Evolutionary conservation across 202 grass and related monocot species (phyloP).

Genomic region (Digitaria exilis): DNA sequence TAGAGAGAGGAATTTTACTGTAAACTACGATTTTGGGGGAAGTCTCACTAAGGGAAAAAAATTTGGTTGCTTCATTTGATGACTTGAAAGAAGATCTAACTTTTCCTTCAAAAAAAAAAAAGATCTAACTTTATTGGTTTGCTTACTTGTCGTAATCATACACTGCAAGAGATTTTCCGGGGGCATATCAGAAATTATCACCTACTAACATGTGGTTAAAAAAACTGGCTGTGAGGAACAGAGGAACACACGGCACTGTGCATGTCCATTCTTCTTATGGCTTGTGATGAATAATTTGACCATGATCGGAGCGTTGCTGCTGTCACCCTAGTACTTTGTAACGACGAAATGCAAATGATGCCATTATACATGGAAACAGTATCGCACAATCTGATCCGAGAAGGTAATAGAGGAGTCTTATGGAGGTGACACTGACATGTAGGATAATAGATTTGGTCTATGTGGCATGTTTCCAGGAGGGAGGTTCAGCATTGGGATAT

Average conservation of each 20-base stretch:
- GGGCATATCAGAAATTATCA: background rate
- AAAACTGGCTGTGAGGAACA: background rate
- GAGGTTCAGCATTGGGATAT: conserved; percentile 24
- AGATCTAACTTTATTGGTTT: background rate
- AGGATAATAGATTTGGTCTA: conserved; percentile 1
- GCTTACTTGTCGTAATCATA: conserved; percentile 1
- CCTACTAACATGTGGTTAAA: background rate
- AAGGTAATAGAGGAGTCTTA: background rate
- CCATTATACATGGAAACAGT: background rate
- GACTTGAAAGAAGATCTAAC: background rate
- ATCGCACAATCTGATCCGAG: background rate
- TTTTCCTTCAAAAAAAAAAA: no score
- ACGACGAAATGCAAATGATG: background rate
- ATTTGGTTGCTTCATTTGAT: background rate
- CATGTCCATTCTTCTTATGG: background rate
- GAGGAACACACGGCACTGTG: background rate
- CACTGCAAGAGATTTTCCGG: background rate
- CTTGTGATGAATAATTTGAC: background rate
- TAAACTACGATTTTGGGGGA: background rate
- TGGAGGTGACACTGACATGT: background rate
- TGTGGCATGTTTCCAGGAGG: background rate
- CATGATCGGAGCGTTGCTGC: background rate
- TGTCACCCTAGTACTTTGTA: background rate
- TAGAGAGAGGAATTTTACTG: background rate
- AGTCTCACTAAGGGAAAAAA: background rate